Base-by-base conservation (phyloP, 1,139 yeast genomes). In the Yamadazyma mexicana region DNA sequence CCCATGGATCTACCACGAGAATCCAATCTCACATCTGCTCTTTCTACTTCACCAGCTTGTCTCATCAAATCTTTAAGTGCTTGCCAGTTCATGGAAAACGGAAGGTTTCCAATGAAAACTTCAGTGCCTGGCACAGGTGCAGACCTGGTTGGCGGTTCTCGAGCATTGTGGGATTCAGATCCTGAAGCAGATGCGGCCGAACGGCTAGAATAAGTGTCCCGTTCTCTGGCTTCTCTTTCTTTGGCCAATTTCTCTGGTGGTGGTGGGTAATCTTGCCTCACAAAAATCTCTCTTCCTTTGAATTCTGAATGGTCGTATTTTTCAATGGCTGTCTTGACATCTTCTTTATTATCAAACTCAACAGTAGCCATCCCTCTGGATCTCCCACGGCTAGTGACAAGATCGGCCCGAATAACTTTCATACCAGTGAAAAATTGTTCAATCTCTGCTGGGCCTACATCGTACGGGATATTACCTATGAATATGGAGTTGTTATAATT, bases 361-460 rank as follows among this genome's bases (percentile, higher is more conserved):
- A 92, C 97, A 15, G 96, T 87, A 37, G 91, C 94, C 92, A 83
- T 85, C 48, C 98, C 91, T 67, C 94, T 73, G 61, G 91, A 84
- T 54, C 87, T 87, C 40, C 95, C 95, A 50, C 84, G 77, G 42
- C 78, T 75, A n/a, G 84, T 82, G 41, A 91, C 85, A 40, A 92
- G 84, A 59, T 91, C 97, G 2, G 97, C 96, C 50, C 88, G 78
- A 15, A 84, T 75, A 37, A 92, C 87, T 27, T 75, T 77, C 46
- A 95, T 96, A 31, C 83, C 82, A 14, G 69, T 64, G 57, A 85
- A 85, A 49, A 77, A 72, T 17, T 73, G 79, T 52, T 78, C 77
- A 40, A 85, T 67, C 38, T 83, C 85, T 38, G 68, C 65, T 46
- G 85, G 74, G 23, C 79, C 74, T 44, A 79, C 71, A 39, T 77